phyloP scores from a whole-genome alignment of 768 basidiomycete species.

The Xanthoconium stramineum region DNA sequence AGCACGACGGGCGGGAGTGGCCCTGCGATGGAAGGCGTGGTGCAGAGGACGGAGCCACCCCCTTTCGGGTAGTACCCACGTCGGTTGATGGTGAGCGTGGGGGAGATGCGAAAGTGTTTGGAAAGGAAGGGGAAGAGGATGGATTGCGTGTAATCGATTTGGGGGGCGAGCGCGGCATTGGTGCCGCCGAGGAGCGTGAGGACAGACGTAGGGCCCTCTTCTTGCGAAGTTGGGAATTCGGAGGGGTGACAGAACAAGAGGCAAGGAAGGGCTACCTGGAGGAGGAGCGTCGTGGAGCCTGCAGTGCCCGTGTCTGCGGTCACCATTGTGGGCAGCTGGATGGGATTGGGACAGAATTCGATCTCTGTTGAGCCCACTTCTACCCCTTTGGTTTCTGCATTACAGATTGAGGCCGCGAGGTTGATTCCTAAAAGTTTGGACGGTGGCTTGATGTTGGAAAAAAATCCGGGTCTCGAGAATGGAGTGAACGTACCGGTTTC shows the following conservation, averaged over 20 bases:
- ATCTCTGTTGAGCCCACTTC: constrained; percentile 49
- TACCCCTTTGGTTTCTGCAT: constrained; percentile 54
- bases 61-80: constrained; percentile 76
- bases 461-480: background rate
- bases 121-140: constrained; percentile 68
- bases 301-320: constrained; percentile 55
- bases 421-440: constrained; percentile 47
- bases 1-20: constrained; percentile 49
- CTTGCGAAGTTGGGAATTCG: background rate
- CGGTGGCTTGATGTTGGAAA: no score
- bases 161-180: constrained; percentile 68
- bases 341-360: constrained; percentile 52
- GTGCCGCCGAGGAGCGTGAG: constrained; percentile 68
- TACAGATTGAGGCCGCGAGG: constrained; percentile 59
- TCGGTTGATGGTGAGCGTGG: constrained; percentile 45
- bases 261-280: constrained; percentile 70
- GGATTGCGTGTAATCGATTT: constrained; percentile 67
- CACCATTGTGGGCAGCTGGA: constrained; percentile 40
- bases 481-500: constrained; percentile 46
- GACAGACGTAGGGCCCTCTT: constrained; percentile 34
- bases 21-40: constrained; percentile 30
- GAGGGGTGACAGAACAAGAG: constrained; percentile 49
- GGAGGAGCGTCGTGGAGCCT: constrained; percentile 65
- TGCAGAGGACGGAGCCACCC: constrained; percentile 57
- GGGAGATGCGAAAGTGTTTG: constrained; percentile 46